Percentiles rank a stretch among this genome's conserved stretches.
phyloP scores from a whole-genome alignment of 2,329 filamentous ascomycete genomes.

The Boeremia exigua region DNA sequence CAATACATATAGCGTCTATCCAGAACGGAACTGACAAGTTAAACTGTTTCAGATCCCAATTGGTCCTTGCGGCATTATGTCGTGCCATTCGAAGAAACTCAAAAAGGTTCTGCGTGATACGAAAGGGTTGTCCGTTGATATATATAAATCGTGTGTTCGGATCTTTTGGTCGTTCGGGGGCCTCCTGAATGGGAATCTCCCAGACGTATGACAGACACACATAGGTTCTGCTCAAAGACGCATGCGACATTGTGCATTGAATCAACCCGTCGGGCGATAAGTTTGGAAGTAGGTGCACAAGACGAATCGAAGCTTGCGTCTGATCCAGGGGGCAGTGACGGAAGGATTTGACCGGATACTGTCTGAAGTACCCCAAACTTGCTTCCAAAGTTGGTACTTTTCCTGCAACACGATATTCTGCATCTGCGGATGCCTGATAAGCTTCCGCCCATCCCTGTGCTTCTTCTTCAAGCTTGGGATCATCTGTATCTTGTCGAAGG shows the following conservation, averaged over 20 bases:
- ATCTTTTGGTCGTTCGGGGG: too few relatives aligned
- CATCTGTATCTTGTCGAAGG: too few relatives aligned
- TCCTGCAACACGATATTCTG: background rate
- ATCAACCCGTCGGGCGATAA: background rate
- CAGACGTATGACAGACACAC: slow-evolving; percentile 1
- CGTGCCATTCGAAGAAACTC: background rate
- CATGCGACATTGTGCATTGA: background rate
- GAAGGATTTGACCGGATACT: background rate
- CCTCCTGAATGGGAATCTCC: background rate
- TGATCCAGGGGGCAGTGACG: background rate
- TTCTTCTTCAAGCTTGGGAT: background rate
- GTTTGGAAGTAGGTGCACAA: background rate
- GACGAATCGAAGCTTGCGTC: background rate
- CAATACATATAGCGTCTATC: slow-evolving; percentile 1
- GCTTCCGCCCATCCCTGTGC: background rate
- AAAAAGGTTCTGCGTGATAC: background rate
- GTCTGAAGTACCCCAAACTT: too few relatives aligned
- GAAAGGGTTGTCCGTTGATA: background rate
- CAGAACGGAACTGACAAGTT: background rate
- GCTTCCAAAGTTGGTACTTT: background rate
- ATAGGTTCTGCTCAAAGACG: background rate
- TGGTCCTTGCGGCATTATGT: background rate
- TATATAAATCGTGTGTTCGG: background rate
- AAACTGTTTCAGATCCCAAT: background rate
- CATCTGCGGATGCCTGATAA: background rate